A percentile compares a stretch with the other conserved stretches of the same genome.
Conservation (phyloP, 1,284 basidiomycete species). For the Boletus smithii region DNA sequence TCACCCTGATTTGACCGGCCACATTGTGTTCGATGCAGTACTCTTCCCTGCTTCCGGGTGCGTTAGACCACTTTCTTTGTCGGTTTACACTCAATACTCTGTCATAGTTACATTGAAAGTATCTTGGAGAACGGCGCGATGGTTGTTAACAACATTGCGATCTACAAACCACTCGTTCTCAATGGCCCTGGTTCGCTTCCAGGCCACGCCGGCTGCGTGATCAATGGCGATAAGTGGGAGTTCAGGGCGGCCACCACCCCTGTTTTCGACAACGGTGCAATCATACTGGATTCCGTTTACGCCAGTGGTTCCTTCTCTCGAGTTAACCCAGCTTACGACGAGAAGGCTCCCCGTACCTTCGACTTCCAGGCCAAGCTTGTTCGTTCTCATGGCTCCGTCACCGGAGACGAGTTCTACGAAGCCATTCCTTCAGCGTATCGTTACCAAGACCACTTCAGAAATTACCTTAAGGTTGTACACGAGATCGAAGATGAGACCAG, state of each 20-base stretch:
- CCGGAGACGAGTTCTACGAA: constrained; percentile 26
- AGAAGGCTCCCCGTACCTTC: constrained; percentile 19
- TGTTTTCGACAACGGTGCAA: constrained; percentile 21
- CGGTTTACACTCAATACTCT: neutral
- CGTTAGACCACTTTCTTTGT: neutral
- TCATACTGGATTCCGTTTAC: constrained; percentile 29
- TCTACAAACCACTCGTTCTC: constrained; percentile 30
- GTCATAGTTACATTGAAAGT: constrained; percentile 26
- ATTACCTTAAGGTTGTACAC: constrained; percentile 29
- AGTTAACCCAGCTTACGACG: constrained; percentile 27
- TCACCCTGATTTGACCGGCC: constrained; percentile 30
- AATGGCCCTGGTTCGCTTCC: constrained; percentile 16
- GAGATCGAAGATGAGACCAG: constrained; percentile 27
- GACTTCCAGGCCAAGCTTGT: constrained; percentile 24
- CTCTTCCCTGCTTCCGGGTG: constrained; percentile 32
- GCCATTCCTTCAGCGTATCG: constrained; percentile 25
- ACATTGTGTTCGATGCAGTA: constrained; percentile 29
- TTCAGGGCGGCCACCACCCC: constrained; percentile 28
- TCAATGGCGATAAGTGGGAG: constrained; percentile 27
- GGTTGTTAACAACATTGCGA: constrained; percentile 24
- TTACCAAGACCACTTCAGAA: constrained; percentile 26
- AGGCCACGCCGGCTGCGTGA: constrained; percentile 26
- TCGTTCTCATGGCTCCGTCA: constrained; percentile 17
- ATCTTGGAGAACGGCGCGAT: constrained; percentile 34
- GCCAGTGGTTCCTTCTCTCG: constrained; percentile 29